Evolutionary conservation across 495 filamentous ascomycete genomes (phyloP).

Genomic region (Aspergillus bridgeri): DNA sequence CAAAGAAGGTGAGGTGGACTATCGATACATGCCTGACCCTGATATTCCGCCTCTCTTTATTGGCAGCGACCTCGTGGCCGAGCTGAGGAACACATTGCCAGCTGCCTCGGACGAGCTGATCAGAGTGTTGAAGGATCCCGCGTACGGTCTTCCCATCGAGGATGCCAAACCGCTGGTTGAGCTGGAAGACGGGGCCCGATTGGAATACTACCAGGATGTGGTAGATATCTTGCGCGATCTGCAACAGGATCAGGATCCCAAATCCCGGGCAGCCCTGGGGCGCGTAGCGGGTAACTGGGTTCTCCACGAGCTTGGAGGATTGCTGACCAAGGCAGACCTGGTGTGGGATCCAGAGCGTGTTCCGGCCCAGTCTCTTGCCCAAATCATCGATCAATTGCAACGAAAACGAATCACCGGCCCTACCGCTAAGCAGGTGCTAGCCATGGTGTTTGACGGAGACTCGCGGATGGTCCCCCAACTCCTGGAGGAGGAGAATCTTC

Average conservation of each 20-base stretch:
- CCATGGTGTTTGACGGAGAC: slow-evolving; percentile 54
- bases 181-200: slow-evolving; percentile 73
- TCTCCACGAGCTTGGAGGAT: slow-evolving; percentile 82
- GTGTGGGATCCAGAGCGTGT: slow-evolving; percentile 56
- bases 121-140: slow-evolving; percentile 47
- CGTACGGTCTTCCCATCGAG: slow-evolving; percentile 69
- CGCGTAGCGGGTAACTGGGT: slow-evolving; percentile 65
- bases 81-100: slow-evolving; percentile 59
- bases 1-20: slow-evolving; percentile 97
- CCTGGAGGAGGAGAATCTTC: slow-evolving; percentile 63
- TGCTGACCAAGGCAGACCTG: slow-evolving; percentile 53
- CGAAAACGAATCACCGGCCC: slow-evolving; percentile 67
- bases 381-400: slow-evolving; percentile 63
- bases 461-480: slow-evolving; percentile 52
- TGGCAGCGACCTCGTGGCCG: slow-evolving; percentile 60
- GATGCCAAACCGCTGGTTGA: slow-evolving; percentile 80
- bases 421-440: slow-evolving; percentile 71
- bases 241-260: slow-evolving; percentile 27
- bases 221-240: slow-evolving; percentile 52
- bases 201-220: slow-evolving; percentile 80
- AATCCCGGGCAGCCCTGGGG: slow-evolving; percentile 26
- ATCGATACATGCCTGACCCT: slow-evolving; percentile 97
- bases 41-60: slow-evolving; percentile 81
- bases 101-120: slow-evolving; percentile 67
- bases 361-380: slow-evolving; percentile 56